Percentiles rank a stretch among this genome's conserved stretches.
Conservation (phyloP, 163 green algal genomes). For the Chlorella variabilis region DNA sequence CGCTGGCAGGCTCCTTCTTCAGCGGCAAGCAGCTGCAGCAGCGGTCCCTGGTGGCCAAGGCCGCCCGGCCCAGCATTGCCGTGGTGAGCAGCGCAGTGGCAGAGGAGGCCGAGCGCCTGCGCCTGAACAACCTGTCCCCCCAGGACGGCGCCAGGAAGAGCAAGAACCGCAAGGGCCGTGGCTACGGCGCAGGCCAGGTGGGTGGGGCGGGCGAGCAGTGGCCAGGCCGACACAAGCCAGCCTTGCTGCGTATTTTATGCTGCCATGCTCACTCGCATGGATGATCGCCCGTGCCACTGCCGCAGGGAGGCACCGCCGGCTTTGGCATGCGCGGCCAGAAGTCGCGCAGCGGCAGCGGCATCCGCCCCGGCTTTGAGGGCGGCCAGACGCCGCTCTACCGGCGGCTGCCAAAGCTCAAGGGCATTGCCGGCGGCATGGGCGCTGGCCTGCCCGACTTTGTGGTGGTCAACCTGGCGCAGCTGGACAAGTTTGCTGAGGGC, state of each 20-base stretch:
- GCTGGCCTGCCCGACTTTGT: conserved; percentile 89
- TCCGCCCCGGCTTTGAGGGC: conserved; percentile 95
- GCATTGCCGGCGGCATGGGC: conserved; percentile 97
- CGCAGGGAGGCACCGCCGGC: conserved; percentile 86
- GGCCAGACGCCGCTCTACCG: conserved; percentile 98
- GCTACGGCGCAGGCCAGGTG: conserved; percentile 92
- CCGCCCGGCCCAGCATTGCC: conserved; percentile 15
- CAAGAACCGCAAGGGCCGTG: conserved; percentile 93
- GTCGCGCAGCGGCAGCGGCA: conserved; percentile 82
- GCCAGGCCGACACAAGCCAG: too few species aligned
- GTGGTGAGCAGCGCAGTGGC: conserved; percentile 3
- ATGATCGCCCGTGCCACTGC: too few species aligned
- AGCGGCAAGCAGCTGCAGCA: conserved; percentile 36
- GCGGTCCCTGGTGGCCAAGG: conserved; percentile 23
- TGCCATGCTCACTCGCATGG: too few species aligned
- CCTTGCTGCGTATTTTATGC: too few species aligned
- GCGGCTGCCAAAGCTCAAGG: conserved; percentile 94
- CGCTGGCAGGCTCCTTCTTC: conserved; percentile 19
- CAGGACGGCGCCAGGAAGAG: conserved; percentile 79
- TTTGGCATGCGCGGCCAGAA: conserved; percentile 99
- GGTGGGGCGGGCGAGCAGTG: neutral
- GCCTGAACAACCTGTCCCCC: conserved; percentile 94
- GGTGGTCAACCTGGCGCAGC: conserved; percentile 89
- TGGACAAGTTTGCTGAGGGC: conserved; percentile 72
- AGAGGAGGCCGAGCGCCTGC: conserved; percentile 72